Evolutionary conservation across 2,329 filamentous ascomycete genomes (phyloP).

Genomic region (Colletotrichum sp.): DNA sequence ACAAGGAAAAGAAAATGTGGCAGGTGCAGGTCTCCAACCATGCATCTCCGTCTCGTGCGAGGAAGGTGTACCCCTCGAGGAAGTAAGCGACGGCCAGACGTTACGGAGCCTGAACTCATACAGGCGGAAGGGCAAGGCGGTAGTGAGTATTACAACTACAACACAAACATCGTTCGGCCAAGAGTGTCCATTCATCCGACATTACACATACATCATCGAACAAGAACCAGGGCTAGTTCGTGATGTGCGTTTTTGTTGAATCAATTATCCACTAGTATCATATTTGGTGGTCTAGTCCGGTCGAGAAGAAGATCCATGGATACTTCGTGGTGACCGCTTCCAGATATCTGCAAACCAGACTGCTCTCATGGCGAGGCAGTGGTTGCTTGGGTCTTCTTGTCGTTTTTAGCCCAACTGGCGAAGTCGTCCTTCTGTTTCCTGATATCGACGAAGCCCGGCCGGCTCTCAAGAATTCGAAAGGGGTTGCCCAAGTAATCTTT

Average conservation of each 20-base stretch:
- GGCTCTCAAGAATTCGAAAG: conserved; percentile 78
- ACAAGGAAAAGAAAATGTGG: not conserved
- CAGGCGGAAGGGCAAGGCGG: not conserved
- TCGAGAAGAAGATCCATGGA: not conserved
- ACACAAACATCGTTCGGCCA: not conserved
- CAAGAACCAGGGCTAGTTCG: not conserved
- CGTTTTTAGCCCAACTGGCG: conserved; percentile 69
- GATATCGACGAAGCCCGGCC: conserved; percentile 88
- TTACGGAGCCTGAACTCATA: not conserved
- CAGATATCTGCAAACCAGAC: not conserved
- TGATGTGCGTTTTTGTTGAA: not conserved
- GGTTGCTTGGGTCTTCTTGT: conserved; percentile 20
- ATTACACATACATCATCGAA: not conserved
- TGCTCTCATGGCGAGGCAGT: not conserved
- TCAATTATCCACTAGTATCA: not conserved
- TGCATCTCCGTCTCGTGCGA: not conserved
- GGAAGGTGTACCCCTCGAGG: not conserved
- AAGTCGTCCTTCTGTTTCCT: conserved; percentile 82
- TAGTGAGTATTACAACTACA: not conserved
- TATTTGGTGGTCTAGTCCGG: not conserved
- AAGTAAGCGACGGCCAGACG: not conserved
- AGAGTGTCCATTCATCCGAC: not conserved
- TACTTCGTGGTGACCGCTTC: not conserved
- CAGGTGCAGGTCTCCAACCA: not conserved
- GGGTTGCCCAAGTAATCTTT: conserved; percentile 78